Base-by-base conservation (phyloP, 2,329 filamentous ascomycete genomes). In the Talaromyces sp. region DNA sequence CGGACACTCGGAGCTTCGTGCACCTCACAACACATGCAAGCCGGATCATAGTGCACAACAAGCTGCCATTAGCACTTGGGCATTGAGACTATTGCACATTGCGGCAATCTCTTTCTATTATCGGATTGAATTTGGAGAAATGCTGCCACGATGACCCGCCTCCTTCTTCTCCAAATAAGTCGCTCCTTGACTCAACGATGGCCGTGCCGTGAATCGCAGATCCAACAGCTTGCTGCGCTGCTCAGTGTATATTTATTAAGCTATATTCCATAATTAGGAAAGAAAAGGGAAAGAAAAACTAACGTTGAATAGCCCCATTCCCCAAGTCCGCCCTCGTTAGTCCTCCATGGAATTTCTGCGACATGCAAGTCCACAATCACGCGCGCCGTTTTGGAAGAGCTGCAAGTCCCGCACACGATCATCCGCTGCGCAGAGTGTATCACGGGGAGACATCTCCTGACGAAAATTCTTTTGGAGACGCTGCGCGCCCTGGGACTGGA, bases 351-450 rank as follows among this genome's bases (percentile, higher is more conserved):
- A 56, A 85, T 92, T 31, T 87, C 92, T 68, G 88, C 91, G 2
- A 96, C 92, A 0, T 93, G 92, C 46, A 97, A 97, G 77, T 90
- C 86, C 32, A 84, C 85, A 54, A 82, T 96, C 56, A 80, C 88
- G 3, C 80, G 81, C 60, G 80, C 82, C 3, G 81, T 91, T 17
- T 81, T 95, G 19, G 82, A 80, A 11, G 80, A 84, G 32, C 82
- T 89, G 8, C 79, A 82, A 3, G 78, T 77, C 35, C 70, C 70
- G 12, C 71, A 78, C 63, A 73, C 74, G 27, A 66, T 78, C 57
- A 71, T 80, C 54, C 75, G 72, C 41, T 75, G 77, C 64, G 69
- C 73, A 10, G 78, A 80, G 64, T 80, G 77, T 59, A 77, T 80
- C 17, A 78, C 77, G 1, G 74, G 73, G 26, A 71, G 77, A 48